Evolutionary conservation across 306 rosid species (phyloP), one percentile per base, ranked within the genome.

Genomic region (Styphnolobium japonicum): DNA sequence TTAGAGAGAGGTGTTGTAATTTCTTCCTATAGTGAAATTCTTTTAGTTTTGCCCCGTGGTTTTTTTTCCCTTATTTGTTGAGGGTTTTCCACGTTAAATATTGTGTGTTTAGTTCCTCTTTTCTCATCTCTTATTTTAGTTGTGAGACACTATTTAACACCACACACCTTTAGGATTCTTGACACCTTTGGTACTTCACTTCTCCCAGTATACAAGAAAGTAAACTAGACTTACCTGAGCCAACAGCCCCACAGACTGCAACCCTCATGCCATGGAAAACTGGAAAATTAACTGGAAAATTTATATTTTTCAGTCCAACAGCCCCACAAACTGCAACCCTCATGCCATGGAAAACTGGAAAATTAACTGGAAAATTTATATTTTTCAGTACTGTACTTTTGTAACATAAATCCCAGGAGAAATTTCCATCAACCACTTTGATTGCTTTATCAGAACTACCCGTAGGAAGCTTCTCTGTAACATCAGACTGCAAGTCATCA

Each of bases 201-300:
- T 89, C 93, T 56, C 88, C 91, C 6, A 87, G 37, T 29, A 89
- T 83, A 21, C 89, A 80, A 9, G 91, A 85, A 49, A 89, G 85
- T 73, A 89, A 81, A 84, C 85, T 88, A 21, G 89, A 88, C 79
- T 88, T 88, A 25, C 91, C 92, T 0, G 85, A 78, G 67, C 81
- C 81, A 46, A 81, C 77, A 67, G 40, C 39, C 2, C 85, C 73
- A 27, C 67, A 75, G 43, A 69, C 34, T 9, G 81, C 81, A 55
- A 57, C 65, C 21, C 56, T 66, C 57, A 81, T 67, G 31, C 80
- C 67, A 22, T 29, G 42, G 10, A 12, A 14, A n/a, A n/a, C n/a
- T n/a, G n/a, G n/a, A n/a, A n/a, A n/a, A n/a, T n/a, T n/a, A 57
- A 76, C 64, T 48, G 36, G 19, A 6, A 63, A n/a, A 64, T 48